These are phyloP conservation scores for Candida dendrica DNA, from an alignment of 805 yeast genomes.

Conservation along the genomic window DNA sequence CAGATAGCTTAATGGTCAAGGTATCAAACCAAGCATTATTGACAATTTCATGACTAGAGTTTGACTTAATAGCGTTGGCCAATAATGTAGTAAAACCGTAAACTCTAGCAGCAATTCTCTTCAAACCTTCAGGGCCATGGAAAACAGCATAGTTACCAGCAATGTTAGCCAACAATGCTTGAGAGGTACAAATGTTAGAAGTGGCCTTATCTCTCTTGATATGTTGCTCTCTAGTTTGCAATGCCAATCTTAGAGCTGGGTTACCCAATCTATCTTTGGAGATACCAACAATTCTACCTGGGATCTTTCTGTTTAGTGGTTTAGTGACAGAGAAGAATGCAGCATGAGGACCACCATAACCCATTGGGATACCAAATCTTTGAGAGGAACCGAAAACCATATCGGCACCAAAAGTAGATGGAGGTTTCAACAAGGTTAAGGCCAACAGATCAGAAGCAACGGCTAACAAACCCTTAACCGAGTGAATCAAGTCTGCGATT, in stretches of 20 bases:
- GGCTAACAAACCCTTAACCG: slow-evolving; percentile 65
- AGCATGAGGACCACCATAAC: slow-evolving; percentile 98
- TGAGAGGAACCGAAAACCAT: slow-evolving; percentile 89
- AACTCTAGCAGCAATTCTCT: slow-evolving; percentile 68
- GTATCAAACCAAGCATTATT: slow-evolving; percentile 83
- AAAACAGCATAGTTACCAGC: slow-evolving; percentile 94
- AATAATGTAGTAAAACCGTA: slow-evolving; percentile 67
- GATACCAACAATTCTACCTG: slow-evolving; percentile 92
- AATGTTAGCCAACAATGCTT: slow-evolving; percentile 91
- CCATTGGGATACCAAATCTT: slow-evolving; percentile 96
- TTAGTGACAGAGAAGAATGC: slow-evolving; percentile 90
- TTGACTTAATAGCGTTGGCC: slow-evolving; percentile 45
- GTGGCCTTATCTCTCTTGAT: slow-evolving; percentile 97
- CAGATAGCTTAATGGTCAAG: slow-evolving; percentile 52
- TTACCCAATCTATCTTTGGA: slow-evolving; percentile 88
- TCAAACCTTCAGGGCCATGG: slow-evolving; percentile 88
- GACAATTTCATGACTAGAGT: slow-evolving; percentile 38
- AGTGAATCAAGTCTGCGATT: slow-evolving; percentile 61
- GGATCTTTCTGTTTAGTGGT: slow-evolving; percentile 81
- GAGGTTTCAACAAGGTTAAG: slow-evolving; percentile 77
- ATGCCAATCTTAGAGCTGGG: slow-evolving; percentile 83
- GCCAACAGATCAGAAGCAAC: slow-evolving; percentile 93
- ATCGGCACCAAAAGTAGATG: slow-evolving; percentile 83
- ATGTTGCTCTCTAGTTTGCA: slow-evolving; percentile 98
- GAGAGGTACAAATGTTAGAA: slow-evolving; percentile 96